Percentiles rank a stretch among this genome's conserved stretches.
These are phyloP conservation scores for Cercospora citrullina DNA, from an alignment of 2,329 filamentous ascomycete genomes.

Conservation along the genomic window DNA sequence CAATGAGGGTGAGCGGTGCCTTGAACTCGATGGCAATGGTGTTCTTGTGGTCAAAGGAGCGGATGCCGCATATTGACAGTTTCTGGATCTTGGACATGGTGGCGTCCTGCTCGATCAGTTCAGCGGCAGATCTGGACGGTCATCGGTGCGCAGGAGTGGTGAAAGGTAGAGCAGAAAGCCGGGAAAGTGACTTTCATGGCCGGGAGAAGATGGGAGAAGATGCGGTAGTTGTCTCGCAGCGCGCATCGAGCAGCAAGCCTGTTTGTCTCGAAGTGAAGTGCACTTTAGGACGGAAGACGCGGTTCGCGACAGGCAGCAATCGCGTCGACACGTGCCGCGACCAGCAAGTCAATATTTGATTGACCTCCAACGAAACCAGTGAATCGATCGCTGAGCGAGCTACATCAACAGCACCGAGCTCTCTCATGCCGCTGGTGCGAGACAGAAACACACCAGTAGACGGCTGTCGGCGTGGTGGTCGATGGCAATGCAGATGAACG, in stretches of 20 bases:
- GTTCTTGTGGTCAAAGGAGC: conserved; percentile 77
- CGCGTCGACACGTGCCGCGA: neutral
- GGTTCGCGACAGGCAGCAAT: neutral
- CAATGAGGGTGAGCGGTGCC: conserved; percentile 89
- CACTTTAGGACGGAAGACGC: neutral
- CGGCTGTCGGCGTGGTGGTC: neutral
- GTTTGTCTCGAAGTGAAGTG: conserved; percentile 3
- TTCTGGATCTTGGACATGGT: conserved; percentile 74
- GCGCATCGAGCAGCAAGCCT: neutral
- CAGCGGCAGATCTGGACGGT: neutral
- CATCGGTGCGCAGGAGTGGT: neutral
- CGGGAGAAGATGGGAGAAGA: neutral
- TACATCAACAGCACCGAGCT: neutral
- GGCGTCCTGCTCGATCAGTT: conserved; percentile 1
- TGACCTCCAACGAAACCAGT: neutral
- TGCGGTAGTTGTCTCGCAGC: neutral
- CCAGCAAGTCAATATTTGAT: neutral
- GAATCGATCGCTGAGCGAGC: neutral
- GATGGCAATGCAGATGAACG: neutral
- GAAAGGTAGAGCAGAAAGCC: neutral
- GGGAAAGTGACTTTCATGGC: neutral
- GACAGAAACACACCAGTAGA: neutral
- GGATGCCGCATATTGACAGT: conserved; percentile 78
- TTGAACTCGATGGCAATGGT: conserved; percentile 84
- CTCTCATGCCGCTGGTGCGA: neutral